These are phyloP conservation scores for Rhynchospora tenuis DNA, from an alignment of 176 grass and related monocot species.

Conservation along the genomic window DNA sequence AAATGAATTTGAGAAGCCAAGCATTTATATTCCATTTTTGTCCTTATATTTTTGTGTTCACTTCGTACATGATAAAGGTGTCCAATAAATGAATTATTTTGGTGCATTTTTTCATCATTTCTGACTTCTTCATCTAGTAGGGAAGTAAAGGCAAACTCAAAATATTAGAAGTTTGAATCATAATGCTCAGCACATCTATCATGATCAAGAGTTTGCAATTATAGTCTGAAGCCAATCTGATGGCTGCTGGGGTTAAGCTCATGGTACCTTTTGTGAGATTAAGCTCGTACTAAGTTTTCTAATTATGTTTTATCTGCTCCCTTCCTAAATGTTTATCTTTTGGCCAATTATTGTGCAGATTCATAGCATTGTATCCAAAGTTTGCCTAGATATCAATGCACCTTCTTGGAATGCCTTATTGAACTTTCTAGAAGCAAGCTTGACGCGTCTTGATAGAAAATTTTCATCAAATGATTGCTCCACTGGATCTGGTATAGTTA, in stretches of 20 bases:
- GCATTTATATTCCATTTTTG: background rate
- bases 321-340: constrained; percentile 14
- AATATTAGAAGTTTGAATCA: background rate
- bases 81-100: background rate
- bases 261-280: background rate
- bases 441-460: constrained; percentile 35
- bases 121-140: background rate
- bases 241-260: background rate
- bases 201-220: background rate
- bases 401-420: constrained; percentile 48
- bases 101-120: background rate
- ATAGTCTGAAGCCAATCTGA: background rate
- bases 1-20: background rate
- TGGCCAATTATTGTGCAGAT: constrained; percentile 45
- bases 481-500: constrained; percentile 31
- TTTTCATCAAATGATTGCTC: constrained; percentile 24
- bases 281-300: background rate
- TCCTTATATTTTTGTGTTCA: background rate
- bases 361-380: constrained; percentile 58
- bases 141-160: background rate
- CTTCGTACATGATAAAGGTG: background rate
- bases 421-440: constrained; percentile 62
- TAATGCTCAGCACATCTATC: background rate
- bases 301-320: background rate
- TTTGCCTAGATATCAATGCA: constrained; percentile 49